phyloP scores from a whole-genome alignment of 441 rosid species.

The Pelargonium citronellum region DNA sequence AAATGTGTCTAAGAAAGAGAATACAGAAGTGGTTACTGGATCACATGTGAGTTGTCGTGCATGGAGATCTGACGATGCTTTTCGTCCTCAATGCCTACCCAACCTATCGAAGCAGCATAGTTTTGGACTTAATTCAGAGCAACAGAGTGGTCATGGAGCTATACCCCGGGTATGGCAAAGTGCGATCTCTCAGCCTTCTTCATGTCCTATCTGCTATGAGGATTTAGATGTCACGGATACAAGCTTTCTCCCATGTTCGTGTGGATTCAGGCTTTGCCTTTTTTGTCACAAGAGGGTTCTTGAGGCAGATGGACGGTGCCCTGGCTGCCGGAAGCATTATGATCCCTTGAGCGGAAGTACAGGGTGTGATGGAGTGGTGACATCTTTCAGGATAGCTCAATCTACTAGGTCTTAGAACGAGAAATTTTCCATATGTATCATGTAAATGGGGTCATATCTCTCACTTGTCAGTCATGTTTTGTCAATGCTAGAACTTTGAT shows the following conservation, averaged over 20 bases:
- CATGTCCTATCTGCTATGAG: constrained; percentile 48
- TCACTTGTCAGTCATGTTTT: background rate
- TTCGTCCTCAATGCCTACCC: constrained; percentile 41
- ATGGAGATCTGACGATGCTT: constrained; percentile 42
- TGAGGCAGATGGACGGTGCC: constrained; percentile 49
- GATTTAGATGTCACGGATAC: constrained; percentile 49
- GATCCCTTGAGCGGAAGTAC: constrained; percentile 17
- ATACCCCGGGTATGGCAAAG: constrained; percentile 15
- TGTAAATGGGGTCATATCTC: constrained; percentile 15
- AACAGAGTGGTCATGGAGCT: constrained; percentile 25
- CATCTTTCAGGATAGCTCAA: constrained; percentile 20
- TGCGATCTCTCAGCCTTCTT: constrained; percentile 27
- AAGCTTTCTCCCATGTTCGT: constrained; percentile 43
- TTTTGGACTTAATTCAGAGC: constrained; percentile 24
- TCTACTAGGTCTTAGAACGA: constrained; percentile 23
- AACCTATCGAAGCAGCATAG: constrained; percentile 32
- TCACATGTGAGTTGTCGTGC: constrained; percentile 27
- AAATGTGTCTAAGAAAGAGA: constrained; percentile 11
- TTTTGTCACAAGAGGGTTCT: constrained; percentile 55
- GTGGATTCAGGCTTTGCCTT: constrained; percentile 51
- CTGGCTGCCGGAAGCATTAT: constrained; percentile 48
- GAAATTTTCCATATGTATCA: constrained; percentile 3
- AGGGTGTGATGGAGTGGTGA: constrained; percentile 22
- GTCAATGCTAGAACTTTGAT: constrained; percentile 5
- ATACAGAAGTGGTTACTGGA: constrained; percentile 8